Evolutionary conservation across 257 asterid species (phyloP), one percentile per base, ranked within the genome.

Genomic region (Apocynum venetum): DNA sequence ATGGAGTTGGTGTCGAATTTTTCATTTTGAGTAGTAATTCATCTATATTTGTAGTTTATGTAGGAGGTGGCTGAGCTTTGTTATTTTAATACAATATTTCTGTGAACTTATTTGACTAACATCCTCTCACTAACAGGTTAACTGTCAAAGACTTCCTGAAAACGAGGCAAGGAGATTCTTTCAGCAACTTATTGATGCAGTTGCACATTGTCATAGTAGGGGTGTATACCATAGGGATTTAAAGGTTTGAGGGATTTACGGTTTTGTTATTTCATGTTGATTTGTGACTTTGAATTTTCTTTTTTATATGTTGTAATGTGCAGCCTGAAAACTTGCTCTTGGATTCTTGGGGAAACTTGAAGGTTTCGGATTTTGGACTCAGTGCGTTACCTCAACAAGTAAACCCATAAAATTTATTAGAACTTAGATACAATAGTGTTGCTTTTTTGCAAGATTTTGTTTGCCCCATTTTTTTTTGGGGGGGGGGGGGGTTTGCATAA

Each of bases 281-380:
- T 66, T 25, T 43, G 47, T 48, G 77, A 79, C 67, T 71, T 82
- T 84, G 68, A 85, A 76, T 66, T 44, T 59, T 66, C 74, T 55
- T 44, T 55, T 67, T 15, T 12, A 75, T 67, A 7, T 76, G 59
- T 70, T 76, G 74, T 73, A 72, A 76, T 84, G 59, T 68, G 72
- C 82, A 95, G 99, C 98, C 99, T 79, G 98, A 95, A 87, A 95
- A 95, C 83, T 88, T 95, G 87, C 99, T 95, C 81, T 93, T 95
- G 82, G 98, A 95, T 89, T 86, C 91, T 86, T 66, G 83, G 79
- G 96, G 90, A 74, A 95, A 88, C 86, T 86, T 95, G 89, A 95
- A 93, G 87, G 87, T 95, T 74, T 95, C 97, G 76, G 99, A 95
- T 89, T 95, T 95, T 84, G 99, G 99, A 82, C 88, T 93, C 77